These are phyloP conservation scores for Suillus occidentalis DNA, from an alignment of 768 basidiomycete genomes.

Conservation along the genomic window DNA sequence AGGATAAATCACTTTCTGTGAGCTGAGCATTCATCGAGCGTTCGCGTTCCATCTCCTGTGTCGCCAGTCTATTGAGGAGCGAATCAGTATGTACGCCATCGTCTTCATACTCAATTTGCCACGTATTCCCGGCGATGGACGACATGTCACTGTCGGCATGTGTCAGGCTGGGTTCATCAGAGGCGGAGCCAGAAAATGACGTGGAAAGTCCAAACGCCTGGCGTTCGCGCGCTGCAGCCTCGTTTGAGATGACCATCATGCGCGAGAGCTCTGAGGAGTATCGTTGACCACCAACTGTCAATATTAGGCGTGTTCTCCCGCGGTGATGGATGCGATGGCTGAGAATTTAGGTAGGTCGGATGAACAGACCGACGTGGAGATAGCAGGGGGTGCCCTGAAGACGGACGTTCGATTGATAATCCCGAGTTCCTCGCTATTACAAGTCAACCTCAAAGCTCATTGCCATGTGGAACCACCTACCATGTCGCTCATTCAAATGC, in stretches of 20 bases:
- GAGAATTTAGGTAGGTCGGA: background rate
- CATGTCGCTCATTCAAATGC: background rate
- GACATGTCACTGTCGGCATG: slow-evolving; percentile 51
- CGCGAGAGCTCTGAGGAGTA: slow-evolving; percentile 31
- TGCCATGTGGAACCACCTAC: background rate
- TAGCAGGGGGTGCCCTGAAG: background rate
- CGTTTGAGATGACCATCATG: slow-evolving; percentile 28
- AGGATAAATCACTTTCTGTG: slow-evolving; percentile 3
- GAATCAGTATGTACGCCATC: slow-evolving; percentile 32
- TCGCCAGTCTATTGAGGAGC: slow-evolving; percentile 21
- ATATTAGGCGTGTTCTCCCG: background rate
- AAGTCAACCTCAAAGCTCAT: background rate
- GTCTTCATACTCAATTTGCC: slow-evolving; percentile 37
- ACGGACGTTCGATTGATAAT: background rate
- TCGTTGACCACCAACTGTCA: slow-evolving; percentile 8
- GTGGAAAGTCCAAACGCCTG: slow-evolving; percentile 53
- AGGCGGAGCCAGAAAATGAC: slow-evolving; percentile 27
- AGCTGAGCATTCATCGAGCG: slow-evolving; percentile 1
- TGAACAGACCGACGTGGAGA: background rate
- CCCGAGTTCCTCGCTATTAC: background rate
- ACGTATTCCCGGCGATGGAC: slow-evolving; percentile 39
- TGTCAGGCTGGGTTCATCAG: slow-evolving; percentile 17
- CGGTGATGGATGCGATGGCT: background rate
- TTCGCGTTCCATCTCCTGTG: background rate
- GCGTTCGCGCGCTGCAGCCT: slow-evolving; percentile 45